Evolutionary conservation across 2,329 filamentous ascomycete genomes (phyloP).

Genomic region (Calonectria leucothoes): DNA sequence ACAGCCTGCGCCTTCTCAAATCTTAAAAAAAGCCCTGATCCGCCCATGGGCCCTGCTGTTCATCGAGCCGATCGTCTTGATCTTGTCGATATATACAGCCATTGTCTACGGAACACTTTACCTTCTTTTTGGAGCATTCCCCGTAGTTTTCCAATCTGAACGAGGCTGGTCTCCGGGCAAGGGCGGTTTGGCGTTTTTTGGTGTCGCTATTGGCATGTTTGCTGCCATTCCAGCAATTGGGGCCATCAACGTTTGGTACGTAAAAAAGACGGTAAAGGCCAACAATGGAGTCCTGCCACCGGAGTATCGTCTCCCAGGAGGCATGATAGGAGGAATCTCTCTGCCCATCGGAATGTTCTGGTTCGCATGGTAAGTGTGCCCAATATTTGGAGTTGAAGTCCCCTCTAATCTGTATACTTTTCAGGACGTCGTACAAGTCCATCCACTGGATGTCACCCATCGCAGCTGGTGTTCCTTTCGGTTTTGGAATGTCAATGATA

Average conservation of each 20-base stretch:
- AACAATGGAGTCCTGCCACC: conserved; percentile 69
- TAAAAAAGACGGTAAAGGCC: conserved; percentile 50
- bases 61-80: conserved; percentile 73
- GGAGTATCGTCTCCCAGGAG: conserved; percentile 70
- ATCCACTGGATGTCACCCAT: conserved; percentile 69
- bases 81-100: conserved; percentile 72
- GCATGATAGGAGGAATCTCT: conserved; percentile 67
- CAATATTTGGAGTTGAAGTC: conserved; percentile 45
- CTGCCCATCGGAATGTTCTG: conserved; percentile 73
- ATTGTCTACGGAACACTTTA: conserved; percentile 67
- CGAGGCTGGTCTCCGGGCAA: conserved; percentile 68
- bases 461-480: conserved; percentile 60
- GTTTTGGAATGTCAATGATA: conserved; percentile 69
- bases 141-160: conserved; percentile 70
- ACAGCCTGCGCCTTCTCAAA: conserved; percentile 53
- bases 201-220: conserved; percentile 73
- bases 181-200: conserved; percentile 71
- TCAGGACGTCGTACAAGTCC: conserved; percentile 34
- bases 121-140: conserved; percentile 65
- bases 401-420: accelerated
- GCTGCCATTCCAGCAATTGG: conserved; percentile 63
- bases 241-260: conserved; percentile 65
- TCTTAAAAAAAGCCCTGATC: conserved; percentile 66
- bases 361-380: conserved; percentile 69
- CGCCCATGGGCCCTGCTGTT: conserved; percentile 75